Evolutionary conservation across 805 yeast genomes (phyloP), one percentile per base, ranked within the genome.

Genomic region (Saturnispora kantuleensis): DNA sequence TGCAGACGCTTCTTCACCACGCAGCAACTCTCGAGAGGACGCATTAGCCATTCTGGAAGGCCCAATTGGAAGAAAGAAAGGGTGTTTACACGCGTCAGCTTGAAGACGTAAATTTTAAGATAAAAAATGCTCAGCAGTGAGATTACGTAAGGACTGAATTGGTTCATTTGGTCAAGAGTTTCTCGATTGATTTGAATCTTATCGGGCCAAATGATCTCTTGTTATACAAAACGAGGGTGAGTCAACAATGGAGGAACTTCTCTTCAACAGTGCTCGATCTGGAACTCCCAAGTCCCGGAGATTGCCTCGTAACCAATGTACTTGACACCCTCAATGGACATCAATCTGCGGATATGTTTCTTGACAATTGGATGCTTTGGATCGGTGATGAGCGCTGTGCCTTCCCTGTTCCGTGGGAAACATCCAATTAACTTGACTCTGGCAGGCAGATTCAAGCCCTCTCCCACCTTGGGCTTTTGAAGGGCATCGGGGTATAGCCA

Each of bases 401-500:
- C 81, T 48, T 80, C 83, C 55, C 76, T 81, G 40, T 81, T 70
- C n/a, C 74, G 62, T 17, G 97, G 96, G 63, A 75, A 89, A 58
- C 95, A 84, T 11, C 82, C 80, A 53, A 82, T 85, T 42, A 88
- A 63, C 2, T 90, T 77, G 37, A 88, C 76, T 48, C 73, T 73
- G 7, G 84, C 84, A 5, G 83, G 80, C 30, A 84, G 71, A 57
- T 90, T 90, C 48, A 93, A 70, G 0, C 96, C 97, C 54, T 84
- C 84, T 5, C 96, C 96, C 28, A 61, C 56, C 37, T 67, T 63
- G 10, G 95, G 94, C 52, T 71, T 75, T 16, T 60, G 61, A 8
- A 68, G 64, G 16, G 73, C 76, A 45, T 81, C 80, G 1, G 95
- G 95, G 62, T 88, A 90, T 1, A 87, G 73, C 2, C 74, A 67